phyloP scores from a whole-genome alignment of 1,139 yeast species.

The Suhomyces kunorum region DNA sequence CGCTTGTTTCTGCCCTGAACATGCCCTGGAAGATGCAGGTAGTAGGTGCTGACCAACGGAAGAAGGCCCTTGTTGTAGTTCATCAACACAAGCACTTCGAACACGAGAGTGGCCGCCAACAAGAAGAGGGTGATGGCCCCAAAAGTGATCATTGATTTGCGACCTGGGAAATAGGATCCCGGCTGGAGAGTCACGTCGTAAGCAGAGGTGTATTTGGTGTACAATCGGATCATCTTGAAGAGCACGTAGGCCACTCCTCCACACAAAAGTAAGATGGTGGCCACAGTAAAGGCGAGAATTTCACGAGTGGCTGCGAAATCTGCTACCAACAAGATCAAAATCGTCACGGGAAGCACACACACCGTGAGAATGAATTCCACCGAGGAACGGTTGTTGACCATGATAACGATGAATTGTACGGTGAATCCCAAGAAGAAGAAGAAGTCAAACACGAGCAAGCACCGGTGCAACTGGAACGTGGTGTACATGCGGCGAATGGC shows the following conservation, averaged over 20 bases:
- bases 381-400: conserved; percentile 40
- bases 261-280: conserved; percentile 35
- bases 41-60: conserved; percentile 30
- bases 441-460: conserved; percentile 47
- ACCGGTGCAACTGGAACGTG: conserved; percentile 44
- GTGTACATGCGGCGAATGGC: conserved; percentile 42
- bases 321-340: conserved; percentile 39
- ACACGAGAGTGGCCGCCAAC: conserved; percentile 37
- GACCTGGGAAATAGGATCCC: conserved; percentile 48
- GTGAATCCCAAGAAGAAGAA: conserved; percentile 57
- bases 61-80: conserved; percentile 47
- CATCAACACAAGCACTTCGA: conserved; percentile 36
- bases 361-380: conserved; percentile 53
- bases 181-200: conserved; percentile 20
- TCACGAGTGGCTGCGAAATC: conserved; percentile 46
- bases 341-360: conserved; percentile 50
- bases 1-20: background rate
- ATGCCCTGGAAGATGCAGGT: conserved; percentile 23
- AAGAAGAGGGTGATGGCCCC: conserved; percentile 49
- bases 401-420: conserved; percentile 53
- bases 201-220: conserved; percentile 42
- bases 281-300: conserved; percentile 27
- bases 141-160: conserved; percentile 50
- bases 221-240: conserved; percentile 52
- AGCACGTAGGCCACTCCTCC: conserved; percentile 52